Percentiles rank a stretch among this genome's conserved stretches.
Conservation (phyloP, 306 rosid species). For the Cucumis melo region DNA sequence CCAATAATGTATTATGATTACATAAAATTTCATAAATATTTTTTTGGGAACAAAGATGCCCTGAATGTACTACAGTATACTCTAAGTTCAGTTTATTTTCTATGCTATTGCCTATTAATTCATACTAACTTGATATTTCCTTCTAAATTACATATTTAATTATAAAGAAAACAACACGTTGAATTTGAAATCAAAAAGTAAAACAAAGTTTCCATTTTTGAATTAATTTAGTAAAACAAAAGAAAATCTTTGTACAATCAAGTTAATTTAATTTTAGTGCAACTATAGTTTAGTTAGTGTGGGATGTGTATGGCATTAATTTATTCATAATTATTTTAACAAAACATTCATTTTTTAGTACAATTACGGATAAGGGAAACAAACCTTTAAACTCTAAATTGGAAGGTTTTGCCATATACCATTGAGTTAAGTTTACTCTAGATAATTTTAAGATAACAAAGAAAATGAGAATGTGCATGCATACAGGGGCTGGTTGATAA, state of each 20-base stretch:
- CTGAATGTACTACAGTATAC: background rate
- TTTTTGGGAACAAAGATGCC: background rate
- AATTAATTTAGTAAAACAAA: background rate
- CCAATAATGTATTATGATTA: background rate
- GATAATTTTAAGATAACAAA: background rate
- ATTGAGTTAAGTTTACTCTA: too few relatives aligned
- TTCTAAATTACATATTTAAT: background rate
- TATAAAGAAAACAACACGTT: background rate
- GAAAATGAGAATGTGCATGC: background rate
- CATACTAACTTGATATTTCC: background rate
- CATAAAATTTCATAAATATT: background rate
- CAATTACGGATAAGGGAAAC: too few relatives aligned
- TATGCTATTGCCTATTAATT: background rate
- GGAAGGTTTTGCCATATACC: too few relatives aligned
- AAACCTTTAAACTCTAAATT: too few relatives aligned
- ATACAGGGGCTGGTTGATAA: background rate
- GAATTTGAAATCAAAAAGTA: background rate
- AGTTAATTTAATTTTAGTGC: background rate
- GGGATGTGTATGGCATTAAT: background rate
- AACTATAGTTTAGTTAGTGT: background rate
- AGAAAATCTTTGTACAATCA: background rate
- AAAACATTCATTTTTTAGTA: too few relatives aligned
- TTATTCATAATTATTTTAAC: background rate
- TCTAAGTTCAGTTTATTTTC: background rate
- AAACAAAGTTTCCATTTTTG: too few relatives aligned